A percentile compares a stretch with the other conserved stretches of the same genome.
These are phyloP conservation scores for Paratinospora sagittata DNA, from an alignment of 164 flowering plant genomes.

Conservation along the genomic window DNA sequence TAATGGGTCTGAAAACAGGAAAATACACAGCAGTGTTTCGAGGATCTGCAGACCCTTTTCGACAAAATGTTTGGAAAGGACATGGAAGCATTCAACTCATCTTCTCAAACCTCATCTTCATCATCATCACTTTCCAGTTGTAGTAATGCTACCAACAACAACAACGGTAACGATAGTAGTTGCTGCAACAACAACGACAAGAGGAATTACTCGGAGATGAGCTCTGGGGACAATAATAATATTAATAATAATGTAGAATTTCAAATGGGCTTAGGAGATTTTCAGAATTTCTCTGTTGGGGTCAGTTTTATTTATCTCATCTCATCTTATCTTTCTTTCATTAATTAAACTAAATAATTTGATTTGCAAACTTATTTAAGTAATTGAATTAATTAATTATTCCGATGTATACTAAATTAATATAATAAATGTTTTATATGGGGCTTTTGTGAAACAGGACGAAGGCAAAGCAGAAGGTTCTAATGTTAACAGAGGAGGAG, in stretches of 20 bases:
- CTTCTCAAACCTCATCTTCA: constrained; percentile 17
- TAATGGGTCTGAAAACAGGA: constrained; percentile 34
- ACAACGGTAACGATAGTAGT: constrained; percentile 3
- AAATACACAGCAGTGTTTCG: constrained; percentile 54
- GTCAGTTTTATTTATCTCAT: constrained; percentile 23
- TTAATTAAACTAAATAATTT: neutral
- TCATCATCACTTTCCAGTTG: neutral
- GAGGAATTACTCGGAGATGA: constrained; percentile 39
- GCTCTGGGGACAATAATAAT: constrained; percentile 11
- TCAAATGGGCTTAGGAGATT: neutral
- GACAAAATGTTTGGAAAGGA: constrained; percentile 64
- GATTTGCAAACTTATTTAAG: too few relatives aligned
- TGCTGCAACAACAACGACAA: too few relatives aligned
- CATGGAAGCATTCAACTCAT: constrained; percentile 21
- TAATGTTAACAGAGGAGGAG: constrained; percentile 24
- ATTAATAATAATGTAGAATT: neutral
- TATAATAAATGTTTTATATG: neutral
- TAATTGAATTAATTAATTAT: too few relatives aligned
- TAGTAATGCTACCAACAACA: too few relatives aligned
- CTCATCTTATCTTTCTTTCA: neutral
- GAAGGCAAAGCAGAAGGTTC: constrained; percentile 19
- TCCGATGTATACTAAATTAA: neutral
- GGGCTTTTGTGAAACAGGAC: constrained; percentile 26
- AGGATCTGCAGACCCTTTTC: constrained; percentile 64
- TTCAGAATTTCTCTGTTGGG: constrained; percentile 51